Evolutionary conservation across 495 filamentous ascomycete genomes (phyloP), one percentile per base, ranked within the genome.

Genomic region (Penicillium maclennaniae): DNA sequence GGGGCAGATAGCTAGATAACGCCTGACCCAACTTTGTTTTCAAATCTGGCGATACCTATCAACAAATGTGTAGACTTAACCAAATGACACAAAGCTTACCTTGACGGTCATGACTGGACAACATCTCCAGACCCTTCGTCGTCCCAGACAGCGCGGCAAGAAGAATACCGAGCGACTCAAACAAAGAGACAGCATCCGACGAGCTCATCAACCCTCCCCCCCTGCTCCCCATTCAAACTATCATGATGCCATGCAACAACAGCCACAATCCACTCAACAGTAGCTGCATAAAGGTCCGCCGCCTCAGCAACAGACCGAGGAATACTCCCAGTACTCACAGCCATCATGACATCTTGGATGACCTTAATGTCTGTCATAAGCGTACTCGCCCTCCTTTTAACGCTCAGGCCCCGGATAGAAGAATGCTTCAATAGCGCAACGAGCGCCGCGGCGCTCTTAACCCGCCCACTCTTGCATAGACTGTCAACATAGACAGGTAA

Each of bases 401-500:
- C n/a, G 60, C 53, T n/a, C 58, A 54, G 25, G 54, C 49, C 42
- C 69, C 68, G 58, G 45, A 75, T 66, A 12, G 69, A 73, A 16
- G 86, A 88, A 56, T 83, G 81, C 39, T 77, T 76, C 56, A 83
- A 76, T 4, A 89, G 66, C 5, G 75, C 78, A n/a, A 67, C 59
- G 51, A 91, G 70, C 3, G 87, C 73, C 8, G 79, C 76, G 0
- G 81, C 72, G 6, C 74, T 70, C 52, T 83, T 80, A 27, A 87
- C 70, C 50, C 75, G 62, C 8, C 75, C 74, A 40, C 70, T 63
- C 34, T 77, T 74, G 28, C 83, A 75, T 25, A 91, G 74, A 14
- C 74, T 74, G 63, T 86, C 75, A 27, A 87, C 65, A 68, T 91
- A 92, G 17, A 79, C 71, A 6, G 78, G 74, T 20, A 87, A 67